phyloP scores from a whole-genome alignment of 345 rosid genomes.

The Citrus reticulata region DNA sequence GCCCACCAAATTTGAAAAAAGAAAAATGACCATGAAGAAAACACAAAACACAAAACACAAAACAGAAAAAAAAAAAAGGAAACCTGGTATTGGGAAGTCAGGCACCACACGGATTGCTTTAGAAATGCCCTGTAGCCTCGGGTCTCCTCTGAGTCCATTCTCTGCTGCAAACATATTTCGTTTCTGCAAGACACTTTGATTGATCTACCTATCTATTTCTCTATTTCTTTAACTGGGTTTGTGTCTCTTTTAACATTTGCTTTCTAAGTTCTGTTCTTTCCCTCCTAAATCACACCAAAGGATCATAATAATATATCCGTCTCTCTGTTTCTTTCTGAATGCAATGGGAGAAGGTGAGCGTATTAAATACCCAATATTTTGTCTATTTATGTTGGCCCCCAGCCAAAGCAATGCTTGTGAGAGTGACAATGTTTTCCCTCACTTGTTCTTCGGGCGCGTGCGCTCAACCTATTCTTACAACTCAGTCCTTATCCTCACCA shows the following conservation, averaged over 20 bases:
- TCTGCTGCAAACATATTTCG: conserved; percentile 62
- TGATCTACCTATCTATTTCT: background rate
- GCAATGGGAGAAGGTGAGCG: conserved; percentile 24
- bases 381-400: conserved; percentile 54
- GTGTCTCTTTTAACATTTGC: background rate
- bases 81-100: conserved; percentile 74
- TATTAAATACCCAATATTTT: conserved; percentile 33
- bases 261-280: conserved; percentile 8
- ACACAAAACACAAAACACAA: background rate
- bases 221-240: background rate
- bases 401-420: conserved; percentile 29
- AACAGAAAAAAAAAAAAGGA: background rate
- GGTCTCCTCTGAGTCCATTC: conserved; percentile 76
- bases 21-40: background rate
- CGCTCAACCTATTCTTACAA: background rate
- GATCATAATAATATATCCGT: conserved; percentile 3
- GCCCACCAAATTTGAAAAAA: background rate
- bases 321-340: conserved; percentile 9
- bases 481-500: background rate
- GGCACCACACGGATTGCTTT: conserved; percentile 70
- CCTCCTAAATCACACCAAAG: conserved; percentile 14
- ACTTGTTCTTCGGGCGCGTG: conserved; percentile 18
- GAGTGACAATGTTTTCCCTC: background rate
- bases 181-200: background rate
- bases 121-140: conserved; percentile 60